Evolutionary conservation across 1,284 basidiomycete genomes (phyloP).

Genomic region (Puccinia triticina): DNA sequence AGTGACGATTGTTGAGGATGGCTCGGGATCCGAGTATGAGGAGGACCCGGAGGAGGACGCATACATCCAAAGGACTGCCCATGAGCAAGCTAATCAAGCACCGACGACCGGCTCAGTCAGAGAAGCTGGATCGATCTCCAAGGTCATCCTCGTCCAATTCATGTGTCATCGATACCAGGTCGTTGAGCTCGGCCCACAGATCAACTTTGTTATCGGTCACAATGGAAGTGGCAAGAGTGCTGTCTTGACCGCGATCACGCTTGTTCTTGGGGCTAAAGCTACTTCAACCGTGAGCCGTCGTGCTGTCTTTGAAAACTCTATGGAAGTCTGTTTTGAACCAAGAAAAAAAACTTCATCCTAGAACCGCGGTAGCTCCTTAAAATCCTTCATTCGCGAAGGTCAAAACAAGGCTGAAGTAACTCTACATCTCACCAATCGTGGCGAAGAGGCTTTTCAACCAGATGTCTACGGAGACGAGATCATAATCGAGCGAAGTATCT

Average conservation of each 20-base stretch:
- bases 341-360: background rate
- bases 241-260: constrained; percentile 86
- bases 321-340: too few relatives aligned
- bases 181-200: constrained; percentile 65
- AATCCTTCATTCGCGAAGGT: constrained; percentile 85
- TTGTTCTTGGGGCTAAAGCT: constrained; percentile 92
- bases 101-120: constrained; percentile 12
- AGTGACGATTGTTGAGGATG: background rate
- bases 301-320: background rate
- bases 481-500: constrained; percentile 79
- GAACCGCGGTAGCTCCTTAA: constrained; percentile 76
- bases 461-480: constrained; percentile 83
- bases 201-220: constrained; percentile 94
- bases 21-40: constrained; percentile 26
- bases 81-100: constrained; percentile 7
- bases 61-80: background rate
- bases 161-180: constrained; percentile 60
- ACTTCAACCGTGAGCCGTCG: constrained; percentile 70
- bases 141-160: constrained; percentile 59
- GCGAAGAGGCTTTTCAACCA: constrained; percentile 82
- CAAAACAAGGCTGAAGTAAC: constrained; percentile 73
- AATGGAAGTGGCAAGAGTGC: constrained; percentile 83
- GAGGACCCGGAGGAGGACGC: constrained; percentile 24
- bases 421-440: constrained; percentile 81
- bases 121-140: constrained; percentile 58